These are phyloP conservation scores for Acanthamoeba lenticulata DNA, from an alignment of 208 protist species.

Conservation along the genomic window DNA sequence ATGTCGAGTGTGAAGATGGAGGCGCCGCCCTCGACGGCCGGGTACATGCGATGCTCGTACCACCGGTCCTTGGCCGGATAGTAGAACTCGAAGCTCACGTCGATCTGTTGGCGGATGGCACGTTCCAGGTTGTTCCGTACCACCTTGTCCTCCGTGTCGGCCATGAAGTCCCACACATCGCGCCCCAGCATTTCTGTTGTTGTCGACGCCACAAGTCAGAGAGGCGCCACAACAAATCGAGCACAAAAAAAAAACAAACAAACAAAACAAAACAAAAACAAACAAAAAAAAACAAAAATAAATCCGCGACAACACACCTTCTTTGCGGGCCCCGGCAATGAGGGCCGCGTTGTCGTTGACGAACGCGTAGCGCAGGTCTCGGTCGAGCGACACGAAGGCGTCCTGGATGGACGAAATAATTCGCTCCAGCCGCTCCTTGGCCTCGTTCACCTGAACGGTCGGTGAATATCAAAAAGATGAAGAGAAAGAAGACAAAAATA, in stretches of 20 bases:
- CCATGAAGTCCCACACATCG: slow-evolving; percentile 19
- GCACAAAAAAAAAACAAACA: too few relatives aligned
- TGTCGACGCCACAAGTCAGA: neutral
- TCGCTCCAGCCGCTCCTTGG: neutral
- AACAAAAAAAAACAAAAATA: too few relatives aligned
- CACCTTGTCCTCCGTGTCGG: slow-evolving; percentile 11
- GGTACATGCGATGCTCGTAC: slow-evolving; percentile 41
- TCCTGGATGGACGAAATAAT: neutral
- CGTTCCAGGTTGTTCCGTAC: neutral
- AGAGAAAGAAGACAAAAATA: too few relatives aligned
- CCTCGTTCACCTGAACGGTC: too few relatives aligned
- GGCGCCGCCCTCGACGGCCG: neutral
- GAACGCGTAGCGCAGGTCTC: neutral
- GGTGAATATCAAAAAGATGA: too few relatives aligned
- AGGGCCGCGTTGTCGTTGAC: slow-evolving; percentile 5
- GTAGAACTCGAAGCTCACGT: slow-evolving; percentile 44
- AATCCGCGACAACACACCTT: neutral
- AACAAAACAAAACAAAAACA: too few relatives aligned
- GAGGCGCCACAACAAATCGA: too few relatives aligned
- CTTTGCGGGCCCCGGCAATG: neutral
- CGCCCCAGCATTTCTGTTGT: slow-evolving; percentile 7
- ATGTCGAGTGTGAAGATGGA: slow-evolving; percentile 14
- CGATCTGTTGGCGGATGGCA: neutral
- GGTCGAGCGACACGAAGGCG: slow-evolving; percentile 2
- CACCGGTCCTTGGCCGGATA: slow-evolving; percentile 37